Evolutionary conservation across 305 asterid genomes (phyloP).

Genomic region (Coffea humblotiana): DNA sequence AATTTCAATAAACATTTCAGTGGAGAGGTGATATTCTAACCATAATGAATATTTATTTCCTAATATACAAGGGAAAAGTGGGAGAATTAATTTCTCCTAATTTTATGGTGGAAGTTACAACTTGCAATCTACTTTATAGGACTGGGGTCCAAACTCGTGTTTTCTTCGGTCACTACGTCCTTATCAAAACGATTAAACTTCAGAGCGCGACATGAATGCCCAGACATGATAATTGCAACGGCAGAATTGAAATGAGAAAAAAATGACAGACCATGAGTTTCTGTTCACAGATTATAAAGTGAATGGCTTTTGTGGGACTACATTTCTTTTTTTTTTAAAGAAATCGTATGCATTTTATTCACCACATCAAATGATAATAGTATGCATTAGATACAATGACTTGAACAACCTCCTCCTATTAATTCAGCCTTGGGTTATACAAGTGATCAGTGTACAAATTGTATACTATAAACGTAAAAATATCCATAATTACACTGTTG

Average conservation of each 20-base stretch:
- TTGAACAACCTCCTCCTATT: neutral
- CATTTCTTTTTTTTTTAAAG: slow-evolving; percentile 6
- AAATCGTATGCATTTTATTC: slow-evolving; percentile 6
- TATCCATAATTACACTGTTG: no score
- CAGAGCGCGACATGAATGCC: neutral
- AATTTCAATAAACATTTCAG: no score
- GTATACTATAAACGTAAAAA: no score
- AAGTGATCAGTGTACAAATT: no score
- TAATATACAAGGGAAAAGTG: neutral
- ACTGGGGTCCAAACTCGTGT: neutral
- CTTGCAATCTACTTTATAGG: neutral
- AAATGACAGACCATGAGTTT: slow-evolving; percentile 9
- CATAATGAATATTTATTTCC: neutral
- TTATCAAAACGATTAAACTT: neutral
- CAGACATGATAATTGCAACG: slow-evolving; percentile 6
- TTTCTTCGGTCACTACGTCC: neutral
- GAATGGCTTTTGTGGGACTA: slow-evolving; percentile 17
- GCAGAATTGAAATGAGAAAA: neutral
- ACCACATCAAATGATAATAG: slow-evolving; percentile 1
- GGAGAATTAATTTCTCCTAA: neutral
- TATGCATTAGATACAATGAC: neutral
- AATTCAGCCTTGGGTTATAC: neutral
- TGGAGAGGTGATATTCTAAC: no score
- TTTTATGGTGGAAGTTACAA: neutral
- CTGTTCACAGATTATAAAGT: slow-evolving; percentile 2